A percentile compares a stretch with the other conserved stretches of the same genome.
Conservation (phyloP, 495 filamentous ascomycete species). For the Talaromyces borbonicus region DNA sequence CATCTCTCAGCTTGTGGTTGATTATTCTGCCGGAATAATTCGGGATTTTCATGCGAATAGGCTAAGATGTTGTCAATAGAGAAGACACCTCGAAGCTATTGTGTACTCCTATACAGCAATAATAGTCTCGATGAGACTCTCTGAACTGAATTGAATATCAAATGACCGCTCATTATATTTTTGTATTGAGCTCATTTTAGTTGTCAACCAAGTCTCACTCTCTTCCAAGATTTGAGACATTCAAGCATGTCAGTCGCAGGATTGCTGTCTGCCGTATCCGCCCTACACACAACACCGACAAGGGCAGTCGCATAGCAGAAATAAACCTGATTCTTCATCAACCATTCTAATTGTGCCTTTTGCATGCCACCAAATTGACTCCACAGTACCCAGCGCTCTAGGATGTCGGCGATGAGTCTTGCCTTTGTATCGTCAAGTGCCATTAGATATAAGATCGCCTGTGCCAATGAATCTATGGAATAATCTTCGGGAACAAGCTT, state of each 20-base stretch:
- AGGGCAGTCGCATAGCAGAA: slow-evolving; percentile 47
- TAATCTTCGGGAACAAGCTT: slow-evolving; percentile 18
- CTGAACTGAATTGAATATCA: too few relatives aligned
- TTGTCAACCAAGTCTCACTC: slow-evolving; percentile 42
- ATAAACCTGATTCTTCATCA: slow-evolving; percentile 31
- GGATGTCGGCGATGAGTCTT: slow-evolving; percentile 32
- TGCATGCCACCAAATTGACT: slow-evolving; percentile 48
- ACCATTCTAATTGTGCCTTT: slow-evolving; percentile 34
- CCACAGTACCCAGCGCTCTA: slow-evolving; percentile 50
- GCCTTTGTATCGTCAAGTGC: slow-evolving; percentile 39
- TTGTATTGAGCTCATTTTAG: too few relatives aligned
- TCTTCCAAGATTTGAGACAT: slow-evolving; percentile 49
- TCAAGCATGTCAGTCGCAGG: slow-evolving; percentile 52
- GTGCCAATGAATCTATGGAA: slow-evolving; percentile 28
- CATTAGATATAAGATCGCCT: slow-evolving; percentile 44
- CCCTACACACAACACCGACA: slow-evolving; percentile 38
- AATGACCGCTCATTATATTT: too few relatives aligned
- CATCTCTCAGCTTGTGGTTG: too few relatives aligned
- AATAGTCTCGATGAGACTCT: too few relatives aligned
- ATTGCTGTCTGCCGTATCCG: slow-evolving; percentile 37
- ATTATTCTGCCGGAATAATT: too few relatives aligned
- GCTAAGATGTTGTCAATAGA: too few relatives aligned
- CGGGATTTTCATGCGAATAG: too few relatives aligned
- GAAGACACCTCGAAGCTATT: too few relatives aligned
- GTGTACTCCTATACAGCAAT: too few relatives aligned